Base-by-base conservation (phyloP, 2,329 filamentous ascomycete species). In the Blastomyces percursus region DNA sequence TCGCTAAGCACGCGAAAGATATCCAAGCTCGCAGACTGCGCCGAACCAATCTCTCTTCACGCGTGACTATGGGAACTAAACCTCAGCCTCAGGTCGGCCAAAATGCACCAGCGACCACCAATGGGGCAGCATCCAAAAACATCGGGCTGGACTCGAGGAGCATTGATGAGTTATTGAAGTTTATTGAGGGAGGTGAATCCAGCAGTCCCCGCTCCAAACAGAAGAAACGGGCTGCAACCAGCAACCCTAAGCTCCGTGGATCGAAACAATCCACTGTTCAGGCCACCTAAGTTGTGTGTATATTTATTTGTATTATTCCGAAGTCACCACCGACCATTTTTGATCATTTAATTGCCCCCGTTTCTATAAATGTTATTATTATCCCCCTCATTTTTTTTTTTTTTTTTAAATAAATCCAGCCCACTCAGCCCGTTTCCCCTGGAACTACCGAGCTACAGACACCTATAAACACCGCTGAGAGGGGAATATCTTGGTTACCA, bases 1-100 rank as follows among this genome's bases (percentile, higher is more conserved):
- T 97, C 68, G 93, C 92, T 59, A 96, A 95, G 80, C 91, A 96
- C 71, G 89, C 90, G 64, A 96, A 96, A 78, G 89, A 94, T 66
- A 81, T 90, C 46, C 87, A 94, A 75, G 86, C 86, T 57, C 86
- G 88, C 62, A 84, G 89, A 64, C 81, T 92, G 52, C 85, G 87
- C 64, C 82, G 88, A 9, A 87, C 92, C 67, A 82, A 85, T 62
- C 85, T 93, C 71, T 86, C 84, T 24, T 80, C 85, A 30, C 81
- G 83, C 51, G 80, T 82, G 32, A 80, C 81, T 32, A 76, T 86
- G 62, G 79, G 81, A 61, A 82, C 82, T 42, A 82, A 81, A 60
- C 84, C 85, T 12, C 84, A 86, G 69, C 84, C 85, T 55, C 83
- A 84, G 65, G 81, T 87, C 61, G 84, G 85, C 8, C 82, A 87